A percentile compares a stretch with the other conserved stretches of the same genome.
These are phyloP conservation scores for Xylariaceae sp. DNA, from an alignment of 2,329 filamentous ascomycete genomes.

Conservation along the genomic window DNA sequence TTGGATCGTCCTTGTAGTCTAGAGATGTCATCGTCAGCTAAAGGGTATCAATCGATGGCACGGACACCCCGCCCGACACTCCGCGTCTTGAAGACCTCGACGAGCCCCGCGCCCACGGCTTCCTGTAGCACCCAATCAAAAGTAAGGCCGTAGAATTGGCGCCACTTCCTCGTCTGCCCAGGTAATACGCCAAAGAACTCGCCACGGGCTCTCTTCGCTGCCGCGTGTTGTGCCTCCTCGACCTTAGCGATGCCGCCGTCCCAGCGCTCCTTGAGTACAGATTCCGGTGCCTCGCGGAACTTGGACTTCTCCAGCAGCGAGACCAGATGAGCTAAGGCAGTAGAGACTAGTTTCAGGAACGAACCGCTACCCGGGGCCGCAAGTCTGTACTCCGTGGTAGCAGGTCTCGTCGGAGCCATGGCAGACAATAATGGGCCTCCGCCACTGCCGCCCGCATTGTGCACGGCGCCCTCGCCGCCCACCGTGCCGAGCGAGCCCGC, in stretches of 20 bases:
- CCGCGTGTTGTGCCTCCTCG: constrained; percentile 49
- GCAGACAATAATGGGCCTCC: constrained; percentile 49
- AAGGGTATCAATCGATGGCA: constrained; percentile 40
- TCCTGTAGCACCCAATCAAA: constrained; percentile 78
- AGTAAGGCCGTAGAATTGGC: constrained; percentile 69
- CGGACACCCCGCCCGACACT: constrained; percentile 74
- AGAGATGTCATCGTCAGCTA: not conserved
- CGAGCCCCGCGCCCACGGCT: constrained; percentile 71
- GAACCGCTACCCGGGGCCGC: constrained; percentile 71
- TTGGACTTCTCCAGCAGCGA: constrained; percentile 64
- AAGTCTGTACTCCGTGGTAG: constrained; percentile 56
- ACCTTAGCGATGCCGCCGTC: constrained; percentile 66
- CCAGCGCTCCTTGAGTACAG: constrained; percentile 70
- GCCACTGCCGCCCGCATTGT: constrained; percentile 65
- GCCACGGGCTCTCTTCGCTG: constrained; percentile 57
- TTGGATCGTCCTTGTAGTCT: not conserved
- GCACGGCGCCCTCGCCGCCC: constrained; percentile 70
- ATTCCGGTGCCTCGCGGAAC: constrained; percentile 68
- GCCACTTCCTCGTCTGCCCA: constrained; percentile 73
- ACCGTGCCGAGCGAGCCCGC: constrained; percentile 74
- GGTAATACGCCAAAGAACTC: constrained; percentile 64
- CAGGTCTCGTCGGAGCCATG: constrained; percentile 51
- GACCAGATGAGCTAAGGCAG: constrained; percentile 67
- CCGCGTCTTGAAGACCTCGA: constrained; percentile 78
- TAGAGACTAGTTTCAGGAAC: constrained; percentile 70